Base-by-base conservation (phyloP, 345 rosid species). In the Aurinia saxatilis region DNA sequence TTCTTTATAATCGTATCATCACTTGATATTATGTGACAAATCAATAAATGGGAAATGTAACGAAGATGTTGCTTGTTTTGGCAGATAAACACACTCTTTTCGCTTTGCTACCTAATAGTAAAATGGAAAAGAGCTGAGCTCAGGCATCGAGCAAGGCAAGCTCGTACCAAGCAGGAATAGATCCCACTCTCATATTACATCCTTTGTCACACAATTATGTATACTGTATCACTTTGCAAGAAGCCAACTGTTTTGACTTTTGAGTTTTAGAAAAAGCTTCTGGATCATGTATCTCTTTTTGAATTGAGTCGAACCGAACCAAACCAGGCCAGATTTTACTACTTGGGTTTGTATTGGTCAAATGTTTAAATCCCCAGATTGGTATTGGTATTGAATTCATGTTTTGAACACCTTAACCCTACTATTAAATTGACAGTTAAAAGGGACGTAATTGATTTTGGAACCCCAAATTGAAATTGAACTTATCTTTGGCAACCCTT, bases 71-170 rank as follows among this genome's bases (percentile, higher is more conserved):
- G 3, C 27, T 27, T 39, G 54, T 59, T 57, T 68, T 57, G 53
- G 73, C 85, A 95, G 99, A 73, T 90, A 63, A 93, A 90, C 75
- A 84, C 92, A 3, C 92, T 95, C 14, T 83, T 85, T 36, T 79
- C 90, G 15, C 74, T 93, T 49, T 87, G 99, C 75, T 71, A 78
- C 75, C 60, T 87, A 57, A 90, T 93, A 4, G 95, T 93, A 16
- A 79, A 77, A 50, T 93, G 99, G 97, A 93, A 93, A 77, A 87
- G 62, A 75, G 97, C 99, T 4, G 99, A 90, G 76, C 96, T 93
- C 31, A 86, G 81, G 76, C 96, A 93, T 72, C 91, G 87, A 0
- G 91, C 97, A 45, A 84, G 92, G 71, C 70, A 77, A 59, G 75
- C 90, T 52, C 90, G 61, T 48, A 68, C 79, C 39, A 93, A 93